Conservation (phyloP, 2,329 filamentous ascomycete genomes). For the Penicillium sp. region DNA sequence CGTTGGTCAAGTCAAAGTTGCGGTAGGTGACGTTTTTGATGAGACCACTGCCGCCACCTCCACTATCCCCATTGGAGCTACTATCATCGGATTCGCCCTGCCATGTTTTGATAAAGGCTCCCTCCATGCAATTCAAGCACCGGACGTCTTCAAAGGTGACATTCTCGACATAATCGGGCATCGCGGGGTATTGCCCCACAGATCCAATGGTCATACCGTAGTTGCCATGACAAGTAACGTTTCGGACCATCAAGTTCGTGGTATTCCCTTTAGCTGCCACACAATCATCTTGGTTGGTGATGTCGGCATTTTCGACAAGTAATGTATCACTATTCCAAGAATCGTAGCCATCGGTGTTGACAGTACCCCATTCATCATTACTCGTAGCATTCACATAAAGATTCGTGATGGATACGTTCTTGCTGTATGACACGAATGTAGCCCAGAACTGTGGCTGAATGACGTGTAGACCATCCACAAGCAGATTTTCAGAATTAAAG, state of each 20-base stretch:
- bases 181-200: conserved; percentile 40
- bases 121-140: conserved; percentile 21
- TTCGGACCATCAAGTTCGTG: conserved; percentile 41
- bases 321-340: conserved; percentile 54
- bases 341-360: conserved; percentile 55
- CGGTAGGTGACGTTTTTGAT: conserved; percentile 26
- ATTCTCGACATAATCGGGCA: conserved; percentile 40
- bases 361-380: conserved; percentile 46
- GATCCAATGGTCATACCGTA: conserved; percentile 43
- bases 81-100: conserved; percentile 16
- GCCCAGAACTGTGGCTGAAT: conserved; percentile 55
- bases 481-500: conserved; percentile 49
- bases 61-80: conserved; percentile 23
- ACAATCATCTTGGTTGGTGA: conserved; percentile 37
- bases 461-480: conserved; percentile 52
- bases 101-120: conserved; percentile 29
- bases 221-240: conserved; percentile 41
- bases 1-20: conserved; percentile 25
- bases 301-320: conserved; percentile 49
- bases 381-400: conserved; percentile 54
- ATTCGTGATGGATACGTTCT: conserved; percentile 56
- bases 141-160: conserved; percentile 38
- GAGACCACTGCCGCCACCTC: conserved; percentile 24
- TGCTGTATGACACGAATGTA: conserved; percentile 47
- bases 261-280: conserved; percentile 45